A percentile compares a stretch with the other conserved stretches of the same genome.
phyloP scores from a whole-genome alignment of 495 filamentous ascomycete genomes.

The Aspergillus nidulans region DNA sequence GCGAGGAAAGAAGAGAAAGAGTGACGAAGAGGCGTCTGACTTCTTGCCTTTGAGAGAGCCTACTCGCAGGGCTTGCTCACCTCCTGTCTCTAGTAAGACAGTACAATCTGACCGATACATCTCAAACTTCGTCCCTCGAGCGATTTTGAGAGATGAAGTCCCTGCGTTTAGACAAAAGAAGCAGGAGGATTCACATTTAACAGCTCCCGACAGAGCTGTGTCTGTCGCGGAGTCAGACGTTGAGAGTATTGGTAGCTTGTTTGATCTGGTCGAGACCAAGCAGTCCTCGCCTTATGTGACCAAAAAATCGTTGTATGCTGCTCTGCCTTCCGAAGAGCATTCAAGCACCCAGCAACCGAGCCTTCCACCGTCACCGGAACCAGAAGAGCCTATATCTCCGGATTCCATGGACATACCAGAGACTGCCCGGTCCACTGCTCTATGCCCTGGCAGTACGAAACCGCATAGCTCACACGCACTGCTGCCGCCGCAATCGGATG shows the following conservation, averaged over 20 bases:
- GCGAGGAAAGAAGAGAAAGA: conserved; percentile 68
- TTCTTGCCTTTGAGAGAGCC: conserved; percentile 31
- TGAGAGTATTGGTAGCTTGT: conserved; percentile 25
- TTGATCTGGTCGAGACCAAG: conserved; percentile 19
- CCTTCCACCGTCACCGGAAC: not conserved
- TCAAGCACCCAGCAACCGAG: not conserved
- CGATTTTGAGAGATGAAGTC: not conserved
- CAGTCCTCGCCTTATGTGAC: conserved; percentile 18
- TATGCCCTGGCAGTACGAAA: conserved; percentile 1
- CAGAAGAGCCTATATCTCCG: not conserved
- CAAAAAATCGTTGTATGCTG: conserved; percentile 28
- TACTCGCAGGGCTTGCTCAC: conserved; percentile 22
- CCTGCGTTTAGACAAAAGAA: conserved; percentile 5
- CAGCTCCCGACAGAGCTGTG: conserved; percentile 7
- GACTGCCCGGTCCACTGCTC: not conserved
- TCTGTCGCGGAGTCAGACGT: conserved; percentile 47
- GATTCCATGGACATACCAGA: conserved; percentile 1
- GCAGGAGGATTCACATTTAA: not conserved
- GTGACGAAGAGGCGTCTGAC: conserved; percentile 59
- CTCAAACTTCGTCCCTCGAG: not conserved
- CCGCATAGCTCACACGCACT: conserved; percentile 10
- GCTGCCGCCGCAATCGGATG: conserved; percentile 17
- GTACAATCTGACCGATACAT: not conserved
- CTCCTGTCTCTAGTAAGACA: conserved; percentile 5
- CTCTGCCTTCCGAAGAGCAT: conserved; percentile 21